These are phyloP conservation scores for Beauveria caledonica DNA, from an alignment of 2,329 filamentous ascomycete genomes.

Conservation along the genomic window DNA sequence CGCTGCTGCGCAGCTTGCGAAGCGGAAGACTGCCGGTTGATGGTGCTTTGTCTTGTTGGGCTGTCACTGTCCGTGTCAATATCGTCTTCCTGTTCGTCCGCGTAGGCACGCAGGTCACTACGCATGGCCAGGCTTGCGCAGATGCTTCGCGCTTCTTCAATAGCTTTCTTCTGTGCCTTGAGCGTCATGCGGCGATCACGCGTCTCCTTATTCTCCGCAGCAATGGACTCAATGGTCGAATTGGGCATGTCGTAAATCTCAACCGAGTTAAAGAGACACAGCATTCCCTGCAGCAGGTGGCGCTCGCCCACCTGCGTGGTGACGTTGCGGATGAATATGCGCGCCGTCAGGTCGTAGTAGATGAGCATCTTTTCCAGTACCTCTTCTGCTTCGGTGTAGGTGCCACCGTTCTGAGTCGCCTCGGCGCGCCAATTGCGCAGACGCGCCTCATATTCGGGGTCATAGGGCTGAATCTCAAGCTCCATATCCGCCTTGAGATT, in stretches of 20 bases:
- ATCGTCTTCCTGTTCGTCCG: slow-evolving; percentile 28
- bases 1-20: slow-evolving; percentile 10
- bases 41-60: slow-evolving; percentile 12
- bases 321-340: slow-evolving; percentile 44
- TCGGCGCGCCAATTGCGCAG: slow-evolving; percentile 38
- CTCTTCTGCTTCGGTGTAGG: slow-evolving; percentile 43
- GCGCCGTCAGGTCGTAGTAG: slow-evolving; percentile 44
- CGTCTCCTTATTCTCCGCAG: slow-evolving; percentile 45
- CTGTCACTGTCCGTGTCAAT: slow-evolving; percentile 24
- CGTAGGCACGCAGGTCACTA: slow-evolving; percentile 37
- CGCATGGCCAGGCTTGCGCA: slow-evolving; percentile 44
- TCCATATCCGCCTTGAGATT: slow-evolving; percentile 42
- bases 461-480: slow-evolving; percentile 45
- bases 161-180: slow-evolving; percentile 24
- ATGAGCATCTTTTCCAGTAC: slow-evolving; percentile 49
- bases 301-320: slow-evolving; percentile 45
- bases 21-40: background rate
- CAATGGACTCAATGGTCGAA: slow-evolving; percentile 39
- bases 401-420: slow-evolving; percentile 34
- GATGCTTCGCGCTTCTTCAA: slow-evolving; percentile 19
- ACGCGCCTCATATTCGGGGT: slow-evolving; percentile 45
- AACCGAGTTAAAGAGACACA: slow-evolving; percentile 44
- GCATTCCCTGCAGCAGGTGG: slow-evolving; percentile 43
- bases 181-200: slow-evolving; percentile 39
- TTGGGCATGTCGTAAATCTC: slow-evolving; percentile 40